Evolutionary conservation across 768 basidiomycete genomes (phyloP).

Genomic region (Suillus subalutaceus): DNA sequence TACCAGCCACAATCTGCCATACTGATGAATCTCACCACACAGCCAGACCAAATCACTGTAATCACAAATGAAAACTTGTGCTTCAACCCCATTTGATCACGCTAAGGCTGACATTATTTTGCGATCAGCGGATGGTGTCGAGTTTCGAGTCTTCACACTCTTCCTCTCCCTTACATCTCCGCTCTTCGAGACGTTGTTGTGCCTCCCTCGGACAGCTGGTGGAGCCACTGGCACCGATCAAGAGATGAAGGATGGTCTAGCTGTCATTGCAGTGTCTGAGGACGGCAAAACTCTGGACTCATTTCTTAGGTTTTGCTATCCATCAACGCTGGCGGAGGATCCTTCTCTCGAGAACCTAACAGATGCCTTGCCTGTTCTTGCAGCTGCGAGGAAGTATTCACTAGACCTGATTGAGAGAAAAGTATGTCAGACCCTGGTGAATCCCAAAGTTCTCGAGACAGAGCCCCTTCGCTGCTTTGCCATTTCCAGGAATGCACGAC

Average conservation of each 20-base stretch:
- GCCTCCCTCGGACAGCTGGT: conserved; percentile 22
- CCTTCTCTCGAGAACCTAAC: conserved; percentile 23
- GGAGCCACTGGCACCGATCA: not conserved
- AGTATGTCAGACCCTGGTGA: conserved; percentile 20
- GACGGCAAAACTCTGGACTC: conserved; percentile 16
- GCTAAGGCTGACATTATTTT: conserved; percentile 17
- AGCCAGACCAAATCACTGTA: not conserved
- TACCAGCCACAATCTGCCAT: not conserved
- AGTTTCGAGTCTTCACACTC: conserved; percentile 28
- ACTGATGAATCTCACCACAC: not conserved
- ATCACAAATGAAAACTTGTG: not conserved
- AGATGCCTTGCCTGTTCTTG: conserved; percentile 21
- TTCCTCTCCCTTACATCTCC: conserved; percentile 31
- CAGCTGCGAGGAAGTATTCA: conserved; percentile 29
- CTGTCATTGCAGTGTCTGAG: conserved; percentile 22
- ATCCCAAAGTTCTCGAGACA: conserved; percentile 13
- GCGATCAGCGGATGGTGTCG: conserved; percentile 22
- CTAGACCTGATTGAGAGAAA: conserved; percentile 11
- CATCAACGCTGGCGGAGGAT: conserved; percentile 20
- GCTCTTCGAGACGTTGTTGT: conserved; percentile 32
- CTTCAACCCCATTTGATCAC: conserved; percentile 7
- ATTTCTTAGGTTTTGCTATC: conserved; percentile 29
- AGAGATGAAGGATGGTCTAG: conserved; percentile 5
- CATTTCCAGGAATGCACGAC: conserved; percentile 25
- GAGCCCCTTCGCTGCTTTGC: conserved; percentile 31